Conservation (phyloP, 495 filamentous ascomycete species). For the Tuber melanosporum region DNA sequence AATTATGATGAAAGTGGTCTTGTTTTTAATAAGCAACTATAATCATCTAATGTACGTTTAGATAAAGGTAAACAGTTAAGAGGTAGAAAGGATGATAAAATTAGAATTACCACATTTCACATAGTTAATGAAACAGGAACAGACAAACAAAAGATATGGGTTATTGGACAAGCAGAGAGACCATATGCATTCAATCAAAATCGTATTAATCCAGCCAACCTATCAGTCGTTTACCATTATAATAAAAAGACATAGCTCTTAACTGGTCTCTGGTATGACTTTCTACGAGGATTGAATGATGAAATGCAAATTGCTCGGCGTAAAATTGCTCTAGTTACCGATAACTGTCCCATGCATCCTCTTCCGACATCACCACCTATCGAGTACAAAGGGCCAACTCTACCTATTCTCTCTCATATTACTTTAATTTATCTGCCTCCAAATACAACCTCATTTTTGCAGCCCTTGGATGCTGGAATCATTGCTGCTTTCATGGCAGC, state of each 20-base stretch:
- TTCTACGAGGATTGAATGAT: constrained; percentile 30
- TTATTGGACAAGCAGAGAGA: neutral
- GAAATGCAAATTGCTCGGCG: constrained; percentile 35
- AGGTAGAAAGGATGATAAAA: no score
- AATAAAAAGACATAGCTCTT: constrained; percentile 16
- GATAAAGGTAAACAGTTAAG: no score
- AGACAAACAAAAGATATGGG: no score
- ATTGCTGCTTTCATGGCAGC: constrained; percentile 18
- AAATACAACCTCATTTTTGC: neutral
- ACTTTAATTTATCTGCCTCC: constrained; percentile 13
- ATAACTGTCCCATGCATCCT: constrained; percentile 42
- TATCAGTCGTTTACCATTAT: constrained; percentile 9
- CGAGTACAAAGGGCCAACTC: constrained; percentile 6
- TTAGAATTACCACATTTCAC: no score
- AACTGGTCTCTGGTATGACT: constrained; percentile 17
- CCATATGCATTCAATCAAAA: neutral
- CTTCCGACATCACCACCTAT: constrained; percentile 3
- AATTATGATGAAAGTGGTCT: no score
- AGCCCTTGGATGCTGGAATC: constrained; percentile 26
- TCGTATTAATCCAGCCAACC: constrained; percentile 9
- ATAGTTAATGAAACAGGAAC: no score
- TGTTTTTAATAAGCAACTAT: no score
- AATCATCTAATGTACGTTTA: no score
- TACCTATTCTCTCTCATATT: constrained; percentile 22
- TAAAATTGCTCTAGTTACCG: constrained; percentile 38